A percentile compares a stretch with the other conserved stretches of the same genome.
Conservation (phyloP, 176 grass and related monocot genomes). For the Tillandsia leiboldiana region DNA sequence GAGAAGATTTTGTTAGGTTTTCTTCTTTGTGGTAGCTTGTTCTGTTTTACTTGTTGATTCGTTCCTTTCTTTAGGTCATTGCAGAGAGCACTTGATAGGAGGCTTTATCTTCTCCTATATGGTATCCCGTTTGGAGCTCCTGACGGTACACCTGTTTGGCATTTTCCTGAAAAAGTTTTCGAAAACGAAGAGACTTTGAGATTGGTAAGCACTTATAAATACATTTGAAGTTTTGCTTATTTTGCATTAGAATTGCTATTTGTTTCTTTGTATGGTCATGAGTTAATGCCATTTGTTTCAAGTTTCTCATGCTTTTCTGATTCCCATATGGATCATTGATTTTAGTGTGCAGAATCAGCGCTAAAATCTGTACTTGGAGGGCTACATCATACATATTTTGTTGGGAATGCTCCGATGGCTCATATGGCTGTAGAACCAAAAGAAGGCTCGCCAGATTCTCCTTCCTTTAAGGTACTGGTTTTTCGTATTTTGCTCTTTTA, state of each 20-base stretch:
- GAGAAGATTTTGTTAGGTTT: not conserved
- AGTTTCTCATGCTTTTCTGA: not conserved
- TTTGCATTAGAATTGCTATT: not conserved
- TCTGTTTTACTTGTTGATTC: not conserved
- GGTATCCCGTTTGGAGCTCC: constrained; percentile 45
- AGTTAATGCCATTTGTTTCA: not conserved
- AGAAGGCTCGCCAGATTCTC: constrained; percentile 22
- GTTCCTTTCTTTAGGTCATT: constrained; percentile 49
- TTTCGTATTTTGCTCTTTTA: constrained; percentile 2
- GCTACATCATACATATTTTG: constrained; percentile 79
- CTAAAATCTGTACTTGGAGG: constrained; percentile 69
- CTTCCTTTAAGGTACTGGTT: constrained; percentile 51
- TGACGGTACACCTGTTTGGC: constrained; percentile 67
- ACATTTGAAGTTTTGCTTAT: not conserved
- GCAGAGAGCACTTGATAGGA: constrained; percentile 78
- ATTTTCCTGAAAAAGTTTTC: constrained; percentile 91
- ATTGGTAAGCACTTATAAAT: constrained; percentile 30
- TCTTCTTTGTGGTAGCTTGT: not conserved
- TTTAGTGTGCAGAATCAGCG: constrained; percentile 90
- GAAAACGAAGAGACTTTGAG: constrained; percentile 81
- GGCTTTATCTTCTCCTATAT: constrained; percentile 87
- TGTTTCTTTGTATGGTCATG: not conserved
- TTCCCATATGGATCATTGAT: not conserved
- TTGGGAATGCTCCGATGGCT: constrained; percentile 96
- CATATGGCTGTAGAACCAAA: constrained; percentile 56